phyloP scores from a whole-genome alignment of 768 basidiomycete species.

The Artomyces pyxidatus region DNA sequence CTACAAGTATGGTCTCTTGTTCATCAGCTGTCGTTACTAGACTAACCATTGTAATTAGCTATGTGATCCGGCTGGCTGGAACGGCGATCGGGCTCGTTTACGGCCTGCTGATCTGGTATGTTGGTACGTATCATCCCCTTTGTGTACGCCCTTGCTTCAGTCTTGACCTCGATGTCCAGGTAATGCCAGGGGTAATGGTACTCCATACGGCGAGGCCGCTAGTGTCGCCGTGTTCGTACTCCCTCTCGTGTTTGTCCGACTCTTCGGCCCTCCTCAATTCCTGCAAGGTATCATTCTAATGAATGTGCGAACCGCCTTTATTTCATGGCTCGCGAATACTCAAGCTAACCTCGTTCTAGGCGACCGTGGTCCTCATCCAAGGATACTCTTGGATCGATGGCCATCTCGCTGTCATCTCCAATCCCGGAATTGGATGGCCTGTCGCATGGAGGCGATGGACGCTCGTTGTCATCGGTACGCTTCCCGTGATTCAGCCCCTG shows the following conservation, averaged over 20 bases:
- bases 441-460: conserved; percentile 46
- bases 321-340: not conserved
- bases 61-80: conserved; percentile 36
- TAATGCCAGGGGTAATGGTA: conserved; percentile 38
- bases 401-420: conserved; percentile 34
- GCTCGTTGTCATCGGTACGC: conserved; percentile 40
- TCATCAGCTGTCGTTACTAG: not conserved
- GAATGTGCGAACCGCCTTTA: conserved; percentile 24
- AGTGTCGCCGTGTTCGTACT: conserved; percentile 38
- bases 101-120: conserved; percentile 45
- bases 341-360: conserved; percentile 26
- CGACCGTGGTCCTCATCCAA: conserved; percentile 36
- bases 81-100: conserved; percentile 39
- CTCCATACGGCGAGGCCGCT: conserved; percentile 45
- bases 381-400: conserved; percentile 55
- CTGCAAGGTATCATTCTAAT: conserved; percentile 30
- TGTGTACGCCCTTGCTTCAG: not conserved
- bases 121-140: conserved; percentile 23
- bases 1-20: conserved; percentile 29
- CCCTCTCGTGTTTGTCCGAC: conserved; percentile 40
- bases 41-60: conserved; percentile 27
- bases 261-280: conserved; percentile 36
- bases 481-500: not conserved
- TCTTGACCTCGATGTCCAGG: conserved; percentile 19
- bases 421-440: conserved; percentile 44